These are phyloP conservation scores for Zygoascus flipseniorum DNA, from an alignment of 805 yeast genomes.

Conservation along the genomic window DNA sequence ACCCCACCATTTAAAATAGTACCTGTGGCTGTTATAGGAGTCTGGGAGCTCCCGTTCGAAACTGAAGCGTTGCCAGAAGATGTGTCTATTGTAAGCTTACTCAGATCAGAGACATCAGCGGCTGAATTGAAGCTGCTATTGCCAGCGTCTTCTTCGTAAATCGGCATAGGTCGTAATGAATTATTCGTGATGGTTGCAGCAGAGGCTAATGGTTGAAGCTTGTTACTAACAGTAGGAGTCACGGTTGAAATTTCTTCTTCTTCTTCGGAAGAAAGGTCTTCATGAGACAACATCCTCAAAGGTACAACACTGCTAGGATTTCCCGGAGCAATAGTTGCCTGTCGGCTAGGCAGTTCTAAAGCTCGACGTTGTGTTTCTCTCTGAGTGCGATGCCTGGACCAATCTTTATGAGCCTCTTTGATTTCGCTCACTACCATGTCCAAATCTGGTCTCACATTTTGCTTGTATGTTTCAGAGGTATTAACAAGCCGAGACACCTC, in stretches of 20 bases:
- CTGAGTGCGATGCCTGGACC: constrained; percentile 32
- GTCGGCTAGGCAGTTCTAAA: constrained; percentile 25
- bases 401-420: constrained; percentile 29
- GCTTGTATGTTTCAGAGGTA: constrained; percentile 21
- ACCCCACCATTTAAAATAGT: not conserved
- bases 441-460: constrained; percentile 24
- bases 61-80: not conserved
- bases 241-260: not conserved
- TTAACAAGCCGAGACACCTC: constrained; percentile 23
- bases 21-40: not conserved
- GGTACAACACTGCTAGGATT: not conserved
- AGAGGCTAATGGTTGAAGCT: not conserved
- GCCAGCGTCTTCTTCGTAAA: not conserved
- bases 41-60: not conserved
- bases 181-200: not conserved
- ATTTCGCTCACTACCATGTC: constrained; percentile 28
- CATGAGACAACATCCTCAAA: not conserved
- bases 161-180: not conserved
- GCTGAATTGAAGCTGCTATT: not conserved
- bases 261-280: not conserved
- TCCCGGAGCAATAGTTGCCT: not conserved
- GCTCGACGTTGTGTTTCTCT: constrained; percentile 30
- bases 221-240: not conserved
- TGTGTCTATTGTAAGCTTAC: not conserved
- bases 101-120: not conserved